Evolutionary conservation across 139 green algal genomes (phyloP).

Genomic region (Limnomonas spitsbergensis): DNA sequence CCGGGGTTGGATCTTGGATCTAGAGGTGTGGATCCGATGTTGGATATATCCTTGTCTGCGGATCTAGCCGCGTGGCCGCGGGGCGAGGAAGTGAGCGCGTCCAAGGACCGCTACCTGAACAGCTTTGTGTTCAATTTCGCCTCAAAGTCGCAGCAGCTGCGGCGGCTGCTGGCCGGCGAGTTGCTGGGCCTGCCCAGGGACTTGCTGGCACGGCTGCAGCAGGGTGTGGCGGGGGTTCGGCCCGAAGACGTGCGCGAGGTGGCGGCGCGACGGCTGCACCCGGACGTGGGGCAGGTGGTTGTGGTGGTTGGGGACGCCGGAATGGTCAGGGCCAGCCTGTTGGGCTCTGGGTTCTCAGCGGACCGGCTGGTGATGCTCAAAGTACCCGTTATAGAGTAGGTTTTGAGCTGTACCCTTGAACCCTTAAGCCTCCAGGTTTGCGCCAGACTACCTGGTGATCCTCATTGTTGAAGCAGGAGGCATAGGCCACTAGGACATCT

Average conservation of each 20-base stretch:
- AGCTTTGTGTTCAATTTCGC: slow-evolving; percentile 85
- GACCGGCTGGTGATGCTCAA: neutral
- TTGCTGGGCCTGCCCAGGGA: slow-evolving; percentile 70
- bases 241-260: slow-evolving; percentile 48
- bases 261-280: slow-evolving; percentile 63
- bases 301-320: slow-evolving; percentile 57
- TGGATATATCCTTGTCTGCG: neutral
- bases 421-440: too few species aligned
- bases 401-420: too few species aligned
- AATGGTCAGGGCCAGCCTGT: slow-evolving; percentile 18
- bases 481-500: too few species aligned
- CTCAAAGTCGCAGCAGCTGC: slow-evolving; percentile 52
- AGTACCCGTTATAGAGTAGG: too few species aligned
- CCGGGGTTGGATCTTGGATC: neutral
- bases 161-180: slow-evolving; percentile 51
- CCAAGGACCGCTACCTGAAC: slow-evolving; percentile 66
- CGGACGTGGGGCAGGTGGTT: slow-evolving; percentile 23
- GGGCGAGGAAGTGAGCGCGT: slow-evolving; percentile 23
- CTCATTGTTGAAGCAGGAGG: too few species aligned
- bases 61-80: neutral
- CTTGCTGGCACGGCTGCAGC: neutral
- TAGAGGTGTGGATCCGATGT: neutral
- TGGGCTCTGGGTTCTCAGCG: slow-evolving; percentile 31
- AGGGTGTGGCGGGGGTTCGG: slow-evolving; percentile 51
- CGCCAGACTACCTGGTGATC: too few species aligned